Base-by-base conservation (phyloP, 257 asterid genomes). In the Solanum megistacrolobum region DNA sequence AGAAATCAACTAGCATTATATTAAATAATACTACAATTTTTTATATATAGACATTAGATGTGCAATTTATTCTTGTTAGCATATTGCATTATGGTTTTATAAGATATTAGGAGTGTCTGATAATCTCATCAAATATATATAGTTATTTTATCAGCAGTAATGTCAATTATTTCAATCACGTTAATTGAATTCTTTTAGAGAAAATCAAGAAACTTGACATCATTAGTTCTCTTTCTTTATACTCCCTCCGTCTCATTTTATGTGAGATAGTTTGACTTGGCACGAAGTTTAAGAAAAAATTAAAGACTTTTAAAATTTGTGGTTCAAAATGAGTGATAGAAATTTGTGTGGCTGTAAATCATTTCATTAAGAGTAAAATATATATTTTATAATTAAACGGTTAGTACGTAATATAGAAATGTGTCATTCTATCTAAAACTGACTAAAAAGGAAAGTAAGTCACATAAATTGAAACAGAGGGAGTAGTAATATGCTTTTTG, bases 381-480 rank as follows among this genome's bases (percentile, higher is more conserved):
- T 0, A 52, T 1, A 12, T 18, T 52, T 52, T 52, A 52, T 6
- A 1, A 1, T 18, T 52, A 52, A 52, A 18, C 2, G 0, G 1
- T 18, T 18, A 13, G 20, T 46, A 52, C n/a, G 18, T 52, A 52
- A 52, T 7, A 18, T 52, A 2, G 0, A 18, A 52, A 52, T 52
- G 10, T 52, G 10, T 52, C 10, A 18, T 52, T 18, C n/a, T 52
- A 6, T 52, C 4, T 18, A 2, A 20, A 6, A 52, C 4, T 0
- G 4, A 52, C 0, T 52, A 52, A 52, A 52, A 52, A 6, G 1
- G 9, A 52, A 52, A 18, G n/a, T 3, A 52, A 18, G 1, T 52
- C 62, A 18, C 1, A 2, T 52, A 52, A 18, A 6, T 52, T 6
- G n/a, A 0, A 6, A 52, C 2, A 52, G 0, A 46, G 0, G 1